phyloP scores from a whole-genome alignment of 108 stramenopile genomes.

The Mediolabrus comicus region DNA sequence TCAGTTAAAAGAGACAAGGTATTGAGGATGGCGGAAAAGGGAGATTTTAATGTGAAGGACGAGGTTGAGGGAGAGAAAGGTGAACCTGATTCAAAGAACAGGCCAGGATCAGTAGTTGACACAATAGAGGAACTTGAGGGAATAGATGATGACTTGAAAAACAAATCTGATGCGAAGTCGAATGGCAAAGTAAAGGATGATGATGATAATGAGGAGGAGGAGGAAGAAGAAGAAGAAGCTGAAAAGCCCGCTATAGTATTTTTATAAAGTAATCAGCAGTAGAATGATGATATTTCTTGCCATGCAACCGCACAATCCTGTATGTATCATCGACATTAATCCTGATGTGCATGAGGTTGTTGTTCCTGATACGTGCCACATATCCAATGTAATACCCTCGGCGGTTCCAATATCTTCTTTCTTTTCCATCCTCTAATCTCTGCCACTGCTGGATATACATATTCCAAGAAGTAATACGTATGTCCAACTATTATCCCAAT shows the following conservation, averaged over 20 bases:
- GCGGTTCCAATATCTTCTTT: conserved; percentile 78
- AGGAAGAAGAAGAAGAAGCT: background rate
- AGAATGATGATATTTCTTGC: background rate
- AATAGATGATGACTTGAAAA: background rate
- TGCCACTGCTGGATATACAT: conserved; percentile 93
- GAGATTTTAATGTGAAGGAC: conserved; percentile 3
- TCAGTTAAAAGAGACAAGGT: conserved; percentile 55
- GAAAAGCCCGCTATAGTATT: conserved; percentile 13
- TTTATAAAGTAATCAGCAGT: conserved; percentile 7
- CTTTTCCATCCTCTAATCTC: conserved; percentile 89
- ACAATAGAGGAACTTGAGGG: background rate
- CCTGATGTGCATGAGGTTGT: conserved; percentile 34
- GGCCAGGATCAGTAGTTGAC: too few relatives aligned
- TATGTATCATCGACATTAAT: conserved; percentile 6
- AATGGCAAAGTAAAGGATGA: conserved; percentile 4
- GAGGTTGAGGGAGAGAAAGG: too few relatives aligned
- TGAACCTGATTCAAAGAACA: too few relatives aligned
- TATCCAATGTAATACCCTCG: conserved; percentile 68
- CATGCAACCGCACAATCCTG: background rate
- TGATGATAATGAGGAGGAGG: background rate
- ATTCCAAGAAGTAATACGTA: conserved; percentile 95
- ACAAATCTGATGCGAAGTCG: background rate
- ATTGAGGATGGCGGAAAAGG: conserved; percentile 36
- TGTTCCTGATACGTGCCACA: conserved; percentile 62
- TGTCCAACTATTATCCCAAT: conserved; percentile 98